Base-by-base conservation (phyloP, 169 alveolate genomes). In the Cryptosporidium meleagridis region DNA sequence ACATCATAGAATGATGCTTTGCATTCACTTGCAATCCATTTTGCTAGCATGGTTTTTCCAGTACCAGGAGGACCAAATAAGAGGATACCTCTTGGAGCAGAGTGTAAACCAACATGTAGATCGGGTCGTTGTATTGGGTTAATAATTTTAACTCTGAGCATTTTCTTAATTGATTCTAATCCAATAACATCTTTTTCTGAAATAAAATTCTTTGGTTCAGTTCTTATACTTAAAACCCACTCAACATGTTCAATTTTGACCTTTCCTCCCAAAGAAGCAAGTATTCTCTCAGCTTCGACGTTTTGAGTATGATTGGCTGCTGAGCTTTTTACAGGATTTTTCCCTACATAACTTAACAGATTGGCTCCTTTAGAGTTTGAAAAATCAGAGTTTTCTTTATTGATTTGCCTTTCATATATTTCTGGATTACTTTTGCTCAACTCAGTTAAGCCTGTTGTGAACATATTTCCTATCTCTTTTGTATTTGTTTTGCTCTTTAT, bases 21-120 rank as follows among this genome's bases (percentile, higher is more conserved):
- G 75, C 98, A 95, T 70, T 93, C 97, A 44, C 97, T 94, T 31
- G 99, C 99, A 23, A 97, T 94, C 97, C 97, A 95, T 67, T 95
- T 95, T n/a, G 97, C 97, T 52, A 95, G 91, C 86, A 96, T 95
- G 14, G 97, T 95, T 93, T 95, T 95, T 10, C 97, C 97, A 12
- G 97, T 95, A 0, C 97, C 97, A 26, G 97, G 97, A 1, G 97
- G 97, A 10, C 97, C 97, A 67, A 95, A 95, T 4, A 95, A 84
- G 55, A 95, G 85, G 65, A 95, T 94, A 45, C 97, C 97, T 31
- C 94, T 94, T 1, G 97, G 97, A 14, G 97, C 97, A 70, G 94
- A 87, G 62, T 94, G 95, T 53, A 95, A 85, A 12, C 97, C 97
- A n/a, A 93, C 91, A 87, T 94, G 97, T 62, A 95, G 75, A 55